phyloP scores from a whole-genome alignment of 257 asterid species.

The Leptodermis oblonga region DNA sequence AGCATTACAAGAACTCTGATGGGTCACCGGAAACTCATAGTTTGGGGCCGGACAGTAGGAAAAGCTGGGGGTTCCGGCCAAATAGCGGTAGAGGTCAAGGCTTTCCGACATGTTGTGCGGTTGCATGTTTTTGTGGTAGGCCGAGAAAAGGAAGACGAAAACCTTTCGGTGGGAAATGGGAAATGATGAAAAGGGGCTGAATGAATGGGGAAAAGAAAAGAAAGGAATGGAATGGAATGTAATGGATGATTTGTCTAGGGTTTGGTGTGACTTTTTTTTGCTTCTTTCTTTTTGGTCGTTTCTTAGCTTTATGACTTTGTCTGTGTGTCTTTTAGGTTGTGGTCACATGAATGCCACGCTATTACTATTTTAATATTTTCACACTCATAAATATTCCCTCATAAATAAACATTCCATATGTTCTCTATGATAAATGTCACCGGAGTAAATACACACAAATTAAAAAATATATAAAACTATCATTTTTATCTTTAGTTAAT shows the following conservation, averaged over 20 bases:
- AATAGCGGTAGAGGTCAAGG: conserved; percentile 22
- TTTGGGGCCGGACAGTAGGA: not conserved
- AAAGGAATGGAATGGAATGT: conserved; percentile 13
- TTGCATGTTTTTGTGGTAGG: conserved; percentile 36
- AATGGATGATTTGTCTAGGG: conserved; percentile 40
- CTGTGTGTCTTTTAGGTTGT: conserved; percentile 24
- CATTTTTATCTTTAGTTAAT: too few relatives aligned
- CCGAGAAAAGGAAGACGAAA: not conserved
- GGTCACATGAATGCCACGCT: conserved; percentile 51
- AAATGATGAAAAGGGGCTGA: conserved; percentile 12
- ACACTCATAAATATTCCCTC: too few relatives aligned
- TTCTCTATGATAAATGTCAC: too few relatives aligned
- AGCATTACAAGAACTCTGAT: conserved; percentile 28
- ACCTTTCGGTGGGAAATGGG: conserved; percentile 22
- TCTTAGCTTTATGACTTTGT: conserved; percentile 8
- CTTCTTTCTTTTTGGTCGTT: conserved; percentile 22
- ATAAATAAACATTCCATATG: too few relatives aligned
- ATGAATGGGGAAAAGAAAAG: conserved; percentile 3
- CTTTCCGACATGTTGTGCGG: conserved; percentile 40
- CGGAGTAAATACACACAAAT: too few relatives aligned
- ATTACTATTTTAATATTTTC: too few relatives aligned
- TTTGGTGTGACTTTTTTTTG: conserved; percentile 24
- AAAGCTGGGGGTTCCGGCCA: conserved; percentile 23
- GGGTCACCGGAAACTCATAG: not conserved
- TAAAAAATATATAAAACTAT: too few relatives aligned